Evolutionary conservation across 257 asterid genomes (phyloP), one percentile per base, ranked within the genome.

Genomic region (Haberlea rhodopensis): DNA sequence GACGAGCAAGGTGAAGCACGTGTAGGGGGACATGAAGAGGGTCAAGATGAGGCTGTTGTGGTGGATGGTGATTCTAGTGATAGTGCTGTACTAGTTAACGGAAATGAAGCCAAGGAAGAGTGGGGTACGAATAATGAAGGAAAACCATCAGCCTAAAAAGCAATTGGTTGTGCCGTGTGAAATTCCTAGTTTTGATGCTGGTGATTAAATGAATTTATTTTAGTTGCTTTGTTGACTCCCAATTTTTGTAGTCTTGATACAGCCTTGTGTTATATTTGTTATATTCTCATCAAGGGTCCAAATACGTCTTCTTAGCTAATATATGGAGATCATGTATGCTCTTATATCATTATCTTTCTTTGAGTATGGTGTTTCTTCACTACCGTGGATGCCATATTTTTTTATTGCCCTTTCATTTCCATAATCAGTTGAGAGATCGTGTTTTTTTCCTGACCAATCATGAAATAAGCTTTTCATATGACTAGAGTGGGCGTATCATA

Each of bases 61-160:
- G 89, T 79, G 66, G 97, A 87, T 68, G 90, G 85, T 37, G 99
- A 90, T 69, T 87, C 97, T 60, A 82, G 85, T 19, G 92, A 87
- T 68, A 91, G 96, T 60, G 90, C 87, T 23, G 83, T 85, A 46
- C 86, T 85, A 45, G 81, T 87, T 70, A 87, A 84, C n/a, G 95
- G 89, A 19, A 81, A 79, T 27, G 97, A 85, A 77, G 92, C 80
- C 63, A 92, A 82, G 73, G 92, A 90, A 87, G 83, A 85, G 92
- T 84, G 94, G 94, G 97, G 95, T 90, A 94, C 82, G 90, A 79
- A 94, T 79, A 79, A 79, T 82, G 92, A 83, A 81, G 97, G 82
- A 84, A 87, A 90, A 80, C 71, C 79, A 76, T 82, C 96, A 82
- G 90, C 84, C 84, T 90, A 85, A 85, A n/a, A 83, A 79, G 90